These are phyloP conservation scores for Neurospora sp. DNA, from an alignment of 495 filamentous ascomycete species.

Conservation along the genomic window DNA sequence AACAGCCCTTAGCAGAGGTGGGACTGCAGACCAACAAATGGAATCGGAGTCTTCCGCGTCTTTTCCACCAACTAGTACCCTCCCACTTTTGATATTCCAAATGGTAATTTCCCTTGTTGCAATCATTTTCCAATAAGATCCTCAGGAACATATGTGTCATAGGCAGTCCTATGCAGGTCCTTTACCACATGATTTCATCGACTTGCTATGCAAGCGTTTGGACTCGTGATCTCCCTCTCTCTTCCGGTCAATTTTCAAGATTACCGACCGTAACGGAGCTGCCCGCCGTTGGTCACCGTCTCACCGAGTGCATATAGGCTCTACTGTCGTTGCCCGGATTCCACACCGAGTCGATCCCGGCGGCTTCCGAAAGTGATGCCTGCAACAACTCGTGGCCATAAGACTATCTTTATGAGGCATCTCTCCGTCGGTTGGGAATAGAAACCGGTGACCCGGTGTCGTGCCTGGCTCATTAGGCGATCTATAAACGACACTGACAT, in stretches of 20 bases:
- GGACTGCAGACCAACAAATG: neutral
- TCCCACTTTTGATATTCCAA: neutral
- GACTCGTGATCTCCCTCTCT: neutral
- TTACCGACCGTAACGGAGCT: neutral
- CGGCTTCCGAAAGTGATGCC: conserved; percentile 4
- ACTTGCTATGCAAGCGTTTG: neutral
- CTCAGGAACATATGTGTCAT: neutral
- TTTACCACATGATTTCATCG: neutral
- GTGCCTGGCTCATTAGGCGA: neutral
- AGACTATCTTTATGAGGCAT: neutral
- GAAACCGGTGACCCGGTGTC: neutral
- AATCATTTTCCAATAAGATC: neutral
- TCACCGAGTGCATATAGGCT: neutral
- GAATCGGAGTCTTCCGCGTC: neutral
- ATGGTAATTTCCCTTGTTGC: neutral
- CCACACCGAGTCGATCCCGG: neutral
- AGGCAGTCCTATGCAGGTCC: neutral
- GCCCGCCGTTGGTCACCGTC: neutral
- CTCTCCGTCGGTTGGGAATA: neutral
- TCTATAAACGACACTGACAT: neutral
- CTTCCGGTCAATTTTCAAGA: neutral
- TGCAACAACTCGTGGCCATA: neutral
- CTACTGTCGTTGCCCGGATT: neutral
- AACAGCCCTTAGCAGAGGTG: neutral
- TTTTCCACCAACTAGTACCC: neutral